Evolutionary conservation across 352 stramenopile genomes (phyloP), one percentile per base, ranked within the genome.

Genomic region (Phytophthora pinifolia): DNA sequence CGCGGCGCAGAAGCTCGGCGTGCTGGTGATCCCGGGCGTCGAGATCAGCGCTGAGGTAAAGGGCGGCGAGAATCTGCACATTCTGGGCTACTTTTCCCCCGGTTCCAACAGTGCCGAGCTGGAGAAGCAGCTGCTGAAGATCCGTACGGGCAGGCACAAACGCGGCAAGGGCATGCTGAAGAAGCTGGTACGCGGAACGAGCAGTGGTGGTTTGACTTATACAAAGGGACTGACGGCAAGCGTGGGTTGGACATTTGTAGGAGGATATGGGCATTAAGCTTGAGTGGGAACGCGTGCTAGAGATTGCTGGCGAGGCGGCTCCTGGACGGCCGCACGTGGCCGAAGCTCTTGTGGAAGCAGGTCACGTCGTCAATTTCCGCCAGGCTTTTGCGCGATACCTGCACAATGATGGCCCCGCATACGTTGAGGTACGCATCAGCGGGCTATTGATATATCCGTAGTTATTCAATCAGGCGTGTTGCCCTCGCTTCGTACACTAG

Each of bases 41-140:
- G 84, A 94, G 59, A 94, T 94, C 66, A 92, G 82, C 41, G 84
- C 84, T 20, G 84, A 94, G 65, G 84, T 92, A 20, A 88, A 84
- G 36, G 83, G 82, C 14, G 81, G 76, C 9, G 84, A 94, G 61
- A 94, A 92, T 55, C 52, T 94, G 33, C 84, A 94, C 46, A 92
- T 94, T 54, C 60, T 94, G 30, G 84, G 84, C 15, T 94, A 94
- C 59, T 94, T 94, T 41, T 89, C 75, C 50, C 84, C 84, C 1
- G 84, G 84, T 7, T 92, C 81, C 3, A 89, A 92, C 53, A 91
- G 72, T 41, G 45, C 65, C 1, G 74, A 80, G 51, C 60, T 94
- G 29, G 84, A 92, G 43, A 72, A 69, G 29, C 83, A 94, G 41
- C 67, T 94, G 10, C 56, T 86, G 45, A 90, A 89, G 53, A 94